A percentile compares a stretch with the other conserved stretches of the same genome.
Conservation (phyloP, 768 basidiomycete species). For the Naganishia vishniacii region DNA sequence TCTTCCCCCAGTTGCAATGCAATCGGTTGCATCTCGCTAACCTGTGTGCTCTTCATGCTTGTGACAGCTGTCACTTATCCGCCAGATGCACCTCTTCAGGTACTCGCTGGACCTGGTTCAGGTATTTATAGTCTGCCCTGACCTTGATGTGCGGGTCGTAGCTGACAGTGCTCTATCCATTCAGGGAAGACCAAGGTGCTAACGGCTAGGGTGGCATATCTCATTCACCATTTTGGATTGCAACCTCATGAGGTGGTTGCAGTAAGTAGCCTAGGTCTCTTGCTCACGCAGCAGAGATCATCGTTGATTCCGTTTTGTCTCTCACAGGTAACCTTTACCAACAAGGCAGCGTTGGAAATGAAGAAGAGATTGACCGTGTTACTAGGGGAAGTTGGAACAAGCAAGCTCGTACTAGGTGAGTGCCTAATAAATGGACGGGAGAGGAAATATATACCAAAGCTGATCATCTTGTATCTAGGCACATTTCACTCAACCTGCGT, state of each 20-base stretch:
- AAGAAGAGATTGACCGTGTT: constrained; percentile 61
- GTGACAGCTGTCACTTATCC: constrained; percentile 61
- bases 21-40: no score
- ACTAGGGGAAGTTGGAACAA: constrained; percentile 60
- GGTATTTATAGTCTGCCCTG: constrained; percentile 46
- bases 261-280: constrained; percentile 24
- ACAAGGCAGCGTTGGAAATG: constrained; percentile 87
- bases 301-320: background rate
- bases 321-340: constrained; percentile 66
- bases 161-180: background rate
- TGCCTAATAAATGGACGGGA: background rate
- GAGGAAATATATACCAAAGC: no score
- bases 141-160: background rate
- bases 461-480: constrained; percentile 52
- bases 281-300: background rate
- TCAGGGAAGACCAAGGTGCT: constrained; percentile 49
- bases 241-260: constrained; percentile 44
- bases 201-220: constrained; percentile 49
- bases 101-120: constrained; percentile 73
- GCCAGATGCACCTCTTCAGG: constrained; percentile 64
- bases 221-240: constrained; percentile 41
- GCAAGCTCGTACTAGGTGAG: constrained; percentile 54
- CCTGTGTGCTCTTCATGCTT: no score
- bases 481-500: constrained; percentile 77
- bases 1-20: no score